Conservation (phyloP, 371 early-diverging fungal species). For the Blakeslea trispora region DNA sequence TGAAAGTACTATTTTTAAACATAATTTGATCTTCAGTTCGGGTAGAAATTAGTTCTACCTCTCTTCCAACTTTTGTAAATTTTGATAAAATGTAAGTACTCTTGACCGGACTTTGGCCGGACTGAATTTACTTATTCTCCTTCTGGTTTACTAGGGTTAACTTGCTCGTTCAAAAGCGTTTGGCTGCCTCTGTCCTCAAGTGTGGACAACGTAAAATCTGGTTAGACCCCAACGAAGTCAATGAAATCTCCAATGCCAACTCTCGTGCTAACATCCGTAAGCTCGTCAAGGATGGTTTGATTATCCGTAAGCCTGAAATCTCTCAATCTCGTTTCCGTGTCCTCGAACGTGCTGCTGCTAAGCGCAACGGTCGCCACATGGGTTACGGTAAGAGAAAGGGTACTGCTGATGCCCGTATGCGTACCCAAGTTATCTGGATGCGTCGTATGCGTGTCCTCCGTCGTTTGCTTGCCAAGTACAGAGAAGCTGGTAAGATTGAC, state of each 20-base stretch:
- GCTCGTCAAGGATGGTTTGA: constrained; percentile 96
- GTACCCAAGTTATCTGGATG: constrained; percentile 98
- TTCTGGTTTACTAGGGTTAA: constrained; percentile 61
- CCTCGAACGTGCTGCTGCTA: constrained; percentile 91
- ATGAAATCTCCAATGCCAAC: constrained; percentile 95
- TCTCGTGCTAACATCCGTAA: constrained; percentile 97
- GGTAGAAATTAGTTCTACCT: neutral
- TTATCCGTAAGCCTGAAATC: constrained; percentile 95
- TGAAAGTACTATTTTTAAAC: neutral
- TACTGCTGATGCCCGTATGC: constrained; percentile 99
- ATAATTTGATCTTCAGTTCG: neutral
- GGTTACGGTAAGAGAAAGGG: constrained; percentile 99
- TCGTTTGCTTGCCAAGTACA: constrained; percentile 97
- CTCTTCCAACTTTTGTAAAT: constrained; percentile 2
- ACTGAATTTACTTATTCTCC: neutral
- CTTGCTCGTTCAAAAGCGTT: constrained; percentile 88
- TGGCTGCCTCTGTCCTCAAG: constrained; percentile 97
- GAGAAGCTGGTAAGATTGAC: constrained; percentile 98
- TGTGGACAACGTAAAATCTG: constrained; percentile 99
- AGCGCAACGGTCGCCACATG: constrained; percentile 99
- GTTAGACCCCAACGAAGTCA: constrained; percentile 98
- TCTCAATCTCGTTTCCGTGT: constrained; percentile 96
- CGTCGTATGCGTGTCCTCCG: constrained; percentile 99
- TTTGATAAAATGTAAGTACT: constrained; percentile 5
- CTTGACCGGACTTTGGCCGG: constrained; percentile 1